A percentile compares a stretch with the other conserved stretches of the same genome.
Conservation (phyloP, 306 rosid genomes). For the Lathyrus sativus region DNA sequence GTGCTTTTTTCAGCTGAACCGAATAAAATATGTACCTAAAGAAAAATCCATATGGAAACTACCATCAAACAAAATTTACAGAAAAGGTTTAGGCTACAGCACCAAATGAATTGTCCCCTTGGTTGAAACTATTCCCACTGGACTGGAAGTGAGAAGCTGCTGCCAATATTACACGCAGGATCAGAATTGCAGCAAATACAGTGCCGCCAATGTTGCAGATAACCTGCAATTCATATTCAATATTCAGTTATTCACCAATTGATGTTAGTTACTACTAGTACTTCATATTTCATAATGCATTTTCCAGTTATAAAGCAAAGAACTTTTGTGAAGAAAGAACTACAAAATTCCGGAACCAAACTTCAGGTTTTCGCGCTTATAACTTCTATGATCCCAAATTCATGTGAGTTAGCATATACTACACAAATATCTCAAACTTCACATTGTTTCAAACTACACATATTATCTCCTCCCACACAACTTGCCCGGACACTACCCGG, state of each 20-base stretch:
- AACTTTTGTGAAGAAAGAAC: neutral
- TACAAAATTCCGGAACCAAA: constrained; percentile 17
- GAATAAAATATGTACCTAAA: constrained; percentile 16
- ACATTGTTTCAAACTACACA: neutral
- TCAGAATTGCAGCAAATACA: constrained; percentile 59
- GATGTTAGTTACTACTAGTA: constrained; percentile 7
- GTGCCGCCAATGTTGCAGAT: constrained; percentile 71
- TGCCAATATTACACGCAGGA: constrained; percentile 66
- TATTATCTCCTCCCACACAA: neutral
- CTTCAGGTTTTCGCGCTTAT: neutral
- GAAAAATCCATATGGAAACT: constrained; percentile 22
- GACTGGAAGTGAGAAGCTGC: constrained; percentile 66
- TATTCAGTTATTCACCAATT: constrained; percentile 4
- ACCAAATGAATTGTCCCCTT: constrained; percentile 57
- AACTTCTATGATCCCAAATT: too few species aligned
- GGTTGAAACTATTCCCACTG: constrained; percentile 55
- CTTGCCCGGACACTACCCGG: neutral
- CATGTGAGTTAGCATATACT: too few species aligned
- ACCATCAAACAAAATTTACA: constrained; percentile 12
- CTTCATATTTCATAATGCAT: constrained; percentile 4
- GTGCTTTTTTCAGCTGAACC: constrained; percentile 16
- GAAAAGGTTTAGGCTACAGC: constrained; percentile 44
- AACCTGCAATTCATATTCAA: constrained; percentile 52
- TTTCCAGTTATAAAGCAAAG: constrained; percentile 9
- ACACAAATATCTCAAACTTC: too few species aligned